Percentiles rank a stretch among this genome's conserved stretches.
These are phyloP conservation scores for Arthroderma sp. DNA, from an alignment of 2,329 filamentous ascomycete genomes.

Conservation along the genomic window DNA sequence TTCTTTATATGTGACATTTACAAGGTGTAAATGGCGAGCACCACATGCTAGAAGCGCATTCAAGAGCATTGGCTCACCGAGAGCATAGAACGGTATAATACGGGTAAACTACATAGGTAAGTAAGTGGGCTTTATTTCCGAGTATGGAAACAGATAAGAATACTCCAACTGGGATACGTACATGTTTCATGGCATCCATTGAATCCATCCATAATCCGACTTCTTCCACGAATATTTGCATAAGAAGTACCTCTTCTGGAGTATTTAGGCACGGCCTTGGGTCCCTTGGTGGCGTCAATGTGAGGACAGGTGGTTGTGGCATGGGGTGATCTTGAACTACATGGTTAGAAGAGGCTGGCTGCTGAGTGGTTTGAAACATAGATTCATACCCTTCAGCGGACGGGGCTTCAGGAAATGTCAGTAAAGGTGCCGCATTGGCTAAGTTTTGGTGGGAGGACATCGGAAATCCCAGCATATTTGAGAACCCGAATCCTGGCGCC, in stretches of 20 bases:
- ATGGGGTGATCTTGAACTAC: background rate
- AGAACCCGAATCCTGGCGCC: slow-evolving; percentile 18
- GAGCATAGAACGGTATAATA: slow-evolving; percentile 67
- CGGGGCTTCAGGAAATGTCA: slow-evolving; percentile 35
- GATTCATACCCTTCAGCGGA: slow-evolving; percentile 25
- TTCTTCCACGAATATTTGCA: slow-evolving; percentile 86
- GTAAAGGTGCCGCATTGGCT: slow-evolving; percentile 40
- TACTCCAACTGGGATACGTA: slow-evolving; percentile 24
- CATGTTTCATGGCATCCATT: slow-evolving; percentile 69
- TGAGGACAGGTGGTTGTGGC: slow-evolving; percentile 26
- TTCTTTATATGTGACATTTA: slow-evolving; percentile 57
- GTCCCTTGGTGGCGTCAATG: slow-evolving; percentile 33
- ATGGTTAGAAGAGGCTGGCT: slow-evolving; percentile 14
- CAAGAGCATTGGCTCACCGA: slow-evolving; percentile 74
- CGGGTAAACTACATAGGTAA: slow-evolving; percentile 52
- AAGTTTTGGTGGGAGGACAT: slow-evolving; percentile 38
- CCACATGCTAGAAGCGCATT: slow-evolving; percentile 85
- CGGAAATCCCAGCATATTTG: slow-evolving; percentile 18
- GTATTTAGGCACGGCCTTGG: slow-evolving; percentile 55
- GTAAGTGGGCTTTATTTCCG: background rate
- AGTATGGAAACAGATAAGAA: background rate
- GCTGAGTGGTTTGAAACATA: slow-evolving; percentile 20
- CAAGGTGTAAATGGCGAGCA: slow-evolving; percentile 63
- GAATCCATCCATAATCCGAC: slow-evolving; percentile 92
- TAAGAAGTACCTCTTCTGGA: slow-evolving; percentile 70